A percentile compares a stretch with the other conserved stretches of the same genome.
These are phyloP conservation scores for Colletotrichum godetiae DNA, from an alignment of 2,329 filamentous ascomycete genomes.

Conservation along the genomic window DNA sequence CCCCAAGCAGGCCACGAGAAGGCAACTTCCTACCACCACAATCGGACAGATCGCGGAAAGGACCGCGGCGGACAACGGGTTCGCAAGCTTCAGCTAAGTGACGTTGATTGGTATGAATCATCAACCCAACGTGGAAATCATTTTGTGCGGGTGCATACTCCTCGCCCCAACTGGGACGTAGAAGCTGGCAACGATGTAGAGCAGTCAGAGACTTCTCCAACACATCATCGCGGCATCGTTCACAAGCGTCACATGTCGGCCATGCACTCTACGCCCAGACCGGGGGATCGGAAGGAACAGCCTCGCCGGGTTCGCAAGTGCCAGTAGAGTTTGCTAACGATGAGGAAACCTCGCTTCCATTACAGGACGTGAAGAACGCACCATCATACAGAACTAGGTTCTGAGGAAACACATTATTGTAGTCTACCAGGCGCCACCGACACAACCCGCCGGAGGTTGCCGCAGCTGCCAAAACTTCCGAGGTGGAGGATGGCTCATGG, in stretches of 20 bases:
- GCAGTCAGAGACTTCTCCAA: not conserved
- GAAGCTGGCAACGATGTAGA: conserved; percentile 5
- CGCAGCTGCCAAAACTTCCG: not conserved
- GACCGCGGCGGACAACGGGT: conserved; percentile 83
- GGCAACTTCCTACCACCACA: conserved; percentile 60
- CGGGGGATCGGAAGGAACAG: not conserved
- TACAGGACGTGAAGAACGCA: conserved; percentile 29
- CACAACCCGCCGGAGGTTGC: not conserved
- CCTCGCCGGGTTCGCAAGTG: not conserved
- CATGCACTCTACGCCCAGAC: conserved; percentile 1
- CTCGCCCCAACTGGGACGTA: not conserved
- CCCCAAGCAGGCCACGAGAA: conserved; percentile 62
- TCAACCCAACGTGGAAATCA: conserved; percentile 35
- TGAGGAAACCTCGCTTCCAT: not conserved
- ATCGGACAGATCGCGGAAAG: conserved; percentile 66
- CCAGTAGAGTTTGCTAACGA: conserved; percentile 27
- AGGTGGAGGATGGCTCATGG: not conserved
- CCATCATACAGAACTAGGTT: conserved; percentile 9
- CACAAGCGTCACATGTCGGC: conserved; percentile 19
- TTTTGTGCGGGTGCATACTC: not conserved
- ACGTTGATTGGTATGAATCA: conserved; percentile 89
- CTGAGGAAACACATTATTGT: not conserved
- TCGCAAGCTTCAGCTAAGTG: conserved; percentile 92
- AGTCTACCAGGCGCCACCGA: not conserved
- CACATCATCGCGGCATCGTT: not conserved